Percentiles rank a stretch among this genome's conserved stretches.
phyloP scores from a whole-genome alignment of 331 rosid genomes.

The Pyracantha coccinea region DNA sequence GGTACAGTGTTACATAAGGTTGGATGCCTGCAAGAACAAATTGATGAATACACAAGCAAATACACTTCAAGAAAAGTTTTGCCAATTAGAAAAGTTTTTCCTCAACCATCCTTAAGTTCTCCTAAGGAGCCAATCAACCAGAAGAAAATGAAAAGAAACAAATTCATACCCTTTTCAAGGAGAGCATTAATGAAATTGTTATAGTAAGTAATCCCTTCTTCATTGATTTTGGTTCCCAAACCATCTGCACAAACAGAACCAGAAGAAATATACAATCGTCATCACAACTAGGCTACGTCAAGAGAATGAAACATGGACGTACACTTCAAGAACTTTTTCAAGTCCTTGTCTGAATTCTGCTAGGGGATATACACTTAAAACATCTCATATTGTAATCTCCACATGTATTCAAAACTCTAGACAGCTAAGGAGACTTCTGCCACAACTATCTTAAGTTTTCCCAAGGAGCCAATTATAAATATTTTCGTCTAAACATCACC shows the following conservation, averaged over 20 bases:
- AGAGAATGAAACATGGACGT: not conserved
- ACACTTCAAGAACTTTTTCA: not conserved
- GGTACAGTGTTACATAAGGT: constrained; percentile 82
- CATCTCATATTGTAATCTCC: not conserved
- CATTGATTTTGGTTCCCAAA: constrained; percentile 72
- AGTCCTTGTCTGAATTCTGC: not conserved
- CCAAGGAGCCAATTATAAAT: not conserved
- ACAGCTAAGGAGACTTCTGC: not conserved
- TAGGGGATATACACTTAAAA: not conserved
- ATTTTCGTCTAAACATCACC: not conserved
- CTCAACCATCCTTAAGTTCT: no score
- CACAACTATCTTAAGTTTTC: not conserved
- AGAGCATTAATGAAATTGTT: constrained; percentile 73
- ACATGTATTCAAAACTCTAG: not conserved
- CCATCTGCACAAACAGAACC: constrained; percentile 55
- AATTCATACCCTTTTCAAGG: constrained; percentile 59
- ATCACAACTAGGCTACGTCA: not conserved
- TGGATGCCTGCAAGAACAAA: constrained; percentile 53
- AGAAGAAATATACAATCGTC: not conserved
- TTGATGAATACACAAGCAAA: not conserved
- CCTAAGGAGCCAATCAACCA: not conserved
- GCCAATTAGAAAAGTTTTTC: no score
- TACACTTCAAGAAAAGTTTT: not conserved
- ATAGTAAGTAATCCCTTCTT: constrained; percentile 68
- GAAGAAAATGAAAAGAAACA: constrained; percentile 3